phyloP scores from a whole-genome alignment of 2,329 filamentous ascomycete genomes.

The Sporothrix dimorphospora region DNA sequence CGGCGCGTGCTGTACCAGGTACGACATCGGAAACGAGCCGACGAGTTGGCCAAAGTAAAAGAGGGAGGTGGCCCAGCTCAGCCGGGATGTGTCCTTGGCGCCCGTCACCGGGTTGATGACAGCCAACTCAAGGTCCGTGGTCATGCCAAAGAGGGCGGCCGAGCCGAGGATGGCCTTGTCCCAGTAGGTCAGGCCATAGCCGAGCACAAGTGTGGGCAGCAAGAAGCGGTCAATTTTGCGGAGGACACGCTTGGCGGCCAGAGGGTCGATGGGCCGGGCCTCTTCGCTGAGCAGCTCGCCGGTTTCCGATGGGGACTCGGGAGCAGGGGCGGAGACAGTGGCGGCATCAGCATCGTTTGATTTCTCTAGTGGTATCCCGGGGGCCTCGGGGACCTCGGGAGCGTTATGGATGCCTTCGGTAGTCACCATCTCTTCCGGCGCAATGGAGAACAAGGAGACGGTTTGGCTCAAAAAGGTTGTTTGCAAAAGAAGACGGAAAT shows the following conservation, averaged over 20 bases:
- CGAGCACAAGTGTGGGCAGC: neutral
- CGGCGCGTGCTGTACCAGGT: slow-evolving; percentile 68
- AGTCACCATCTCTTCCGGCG: neutral
- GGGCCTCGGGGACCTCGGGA: neutral
- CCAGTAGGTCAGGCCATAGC: slow-evolving; percentile 42
- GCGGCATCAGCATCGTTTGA: neutral
- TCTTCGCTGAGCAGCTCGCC: slow-evolving; percentile 8
- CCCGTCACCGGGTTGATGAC: slow-evolving; percentile 48
- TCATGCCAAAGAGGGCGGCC: slow-evolving; percentile 74
- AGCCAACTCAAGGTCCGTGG: slow-evolving; percentile 64
- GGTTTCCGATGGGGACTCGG: neutral
- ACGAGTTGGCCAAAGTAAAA: slow-evolving; percentile 82
- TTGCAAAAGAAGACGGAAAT: neutral
- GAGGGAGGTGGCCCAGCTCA: slow-evolving; percentile 76
- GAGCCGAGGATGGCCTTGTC: slow-evolving; percentile 68
- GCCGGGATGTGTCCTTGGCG: slow-evolving; percentile 65
- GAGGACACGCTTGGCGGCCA: neutral
- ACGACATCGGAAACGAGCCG: slow-evolving; percentile 74
- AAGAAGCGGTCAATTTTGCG: slow-evolving; percentile 22
- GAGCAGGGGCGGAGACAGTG: neutral
- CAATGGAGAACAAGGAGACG: neutral
- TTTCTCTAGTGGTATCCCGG: neutral
- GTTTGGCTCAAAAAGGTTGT: neutral
- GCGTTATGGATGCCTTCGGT: neutral
- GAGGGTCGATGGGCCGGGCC: slow-evolving; percentile 7